Percentiles rank a stretch among this genome's conserved stretches.
phyloP scores from a whole-genome alignment of 2,329 filamentous ascomycete genomes.

The Amphichorda felina region DNA sequence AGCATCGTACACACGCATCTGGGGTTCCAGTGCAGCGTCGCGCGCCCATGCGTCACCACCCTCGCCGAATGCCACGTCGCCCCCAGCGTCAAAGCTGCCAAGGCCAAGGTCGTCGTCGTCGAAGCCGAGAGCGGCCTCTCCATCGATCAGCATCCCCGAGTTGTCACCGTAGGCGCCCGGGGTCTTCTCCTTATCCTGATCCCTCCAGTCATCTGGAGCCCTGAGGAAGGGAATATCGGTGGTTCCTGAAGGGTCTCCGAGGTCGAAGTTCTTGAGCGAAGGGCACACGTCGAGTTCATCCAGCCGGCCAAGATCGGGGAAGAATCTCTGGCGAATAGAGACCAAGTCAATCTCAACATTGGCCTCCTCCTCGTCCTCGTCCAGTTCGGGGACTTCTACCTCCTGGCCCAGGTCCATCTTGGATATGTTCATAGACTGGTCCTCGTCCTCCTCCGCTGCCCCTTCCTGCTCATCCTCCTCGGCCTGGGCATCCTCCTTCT shows the following conservation, averaged over 20 bases:
- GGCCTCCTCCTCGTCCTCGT: conserved; percentile 35
- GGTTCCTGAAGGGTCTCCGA: conserved; percentile 75
- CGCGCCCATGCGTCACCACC: conserved; percentile 93
- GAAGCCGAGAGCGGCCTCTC: conserved; percentile 73
- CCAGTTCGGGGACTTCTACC: conserved; percentile 7
- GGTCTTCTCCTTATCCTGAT: conserved; percentile 51
- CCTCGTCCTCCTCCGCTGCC: conserved; percentile 1
- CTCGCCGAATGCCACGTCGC: conserved; percentile 81
- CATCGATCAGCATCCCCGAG: conserved; percentile 75
- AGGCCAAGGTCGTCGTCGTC: conserved; percentile 57
- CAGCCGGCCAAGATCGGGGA: conserved; percentile 65
- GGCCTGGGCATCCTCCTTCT: conserved; percentile 25
- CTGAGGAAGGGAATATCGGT: conserved; percentile 89
- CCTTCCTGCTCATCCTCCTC: conserved; percentile 21
- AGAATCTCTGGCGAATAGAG: conserved; percentile 67
- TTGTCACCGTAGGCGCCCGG: conserved; percentile 47
- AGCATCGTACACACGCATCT: conserved; percentile 67
- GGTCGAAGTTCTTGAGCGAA: conserved; percentile 84
- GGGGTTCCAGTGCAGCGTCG: conserved; percentile 76
- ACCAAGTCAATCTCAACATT: conserved; percentile 65
- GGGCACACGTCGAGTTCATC: conserved; percentile 89
- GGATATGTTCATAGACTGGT: conserved; percentile 3
- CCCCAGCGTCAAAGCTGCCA: conserved; percentile 57
- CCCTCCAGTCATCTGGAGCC: conserved; percentile 74
- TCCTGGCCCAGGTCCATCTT: conserved; percentile 6